phyloP scores from a whole-genome alignment of 805 yeast genomes.

The Wickerhamomyces canadensis region DNA sequence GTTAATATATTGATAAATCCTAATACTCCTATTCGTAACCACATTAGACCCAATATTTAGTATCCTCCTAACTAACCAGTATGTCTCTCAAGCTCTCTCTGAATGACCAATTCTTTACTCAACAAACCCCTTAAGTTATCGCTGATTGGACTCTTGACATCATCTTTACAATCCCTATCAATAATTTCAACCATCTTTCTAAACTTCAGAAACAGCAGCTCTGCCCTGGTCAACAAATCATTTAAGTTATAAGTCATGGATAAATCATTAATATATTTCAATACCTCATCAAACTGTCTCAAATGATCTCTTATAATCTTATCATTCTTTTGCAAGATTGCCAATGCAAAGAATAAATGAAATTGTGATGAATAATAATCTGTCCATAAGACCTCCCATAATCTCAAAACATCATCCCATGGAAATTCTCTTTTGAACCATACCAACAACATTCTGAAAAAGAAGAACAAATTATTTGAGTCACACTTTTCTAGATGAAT shows the following conservation, averaged over 20 bases:
- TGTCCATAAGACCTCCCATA: slow-evolving; percentile 96
- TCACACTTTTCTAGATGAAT: slow-evolving; percentile 83
- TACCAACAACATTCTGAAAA: slow-evolving; percentile 89
- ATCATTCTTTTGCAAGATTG: slow-evolving; percentile 84
- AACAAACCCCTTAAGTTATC: slow-evolving; percentile 57
- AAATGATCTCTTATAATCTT: slow-evolving; percentile 70
- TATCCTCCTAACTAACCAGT: too few species aligned
- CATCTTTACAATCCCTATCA: slow-evolving; percentile 32
- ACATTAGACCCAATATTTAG: too few species aligned
- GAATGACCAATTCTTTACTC: slow-evolving; percentile 55
- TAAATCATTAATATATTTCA: slow-evolving; percentile 88
- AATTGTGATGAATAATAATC: slow-evolving; percentile 83
- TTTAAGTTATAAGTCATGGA: slow-evolving; percentile 70
- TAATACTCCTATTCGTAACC: too few species aligned
- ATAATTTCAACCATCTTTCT: slow-evolving; percentile 73
- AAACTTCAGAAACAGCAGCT: slow-evolving; percentile 74
- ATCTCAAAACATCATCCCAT: slow-evolving; percentile 65
- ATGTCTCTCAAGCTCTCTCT: slow-evolving; percentile 44
- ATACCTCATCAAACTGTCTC: slow-evolving; percentile 80
- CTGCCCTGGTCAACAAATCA: slow-evolving; percentile 78
- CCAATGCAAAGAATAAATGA: slow-evolving; percentile 81
- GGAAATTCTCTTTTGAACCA: slow-evolving; percentile 92
- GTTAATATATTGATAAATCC: too few species aligned
- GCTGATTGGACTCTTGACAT: slow-evolving; percentile 27
- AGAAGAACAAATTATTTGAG: slow-evolving; percentile 85